Base-by-base conservation (phyloP, 2,329 filamentous ascomycete species). In the Magnaporthiopsis poae region DNA sequence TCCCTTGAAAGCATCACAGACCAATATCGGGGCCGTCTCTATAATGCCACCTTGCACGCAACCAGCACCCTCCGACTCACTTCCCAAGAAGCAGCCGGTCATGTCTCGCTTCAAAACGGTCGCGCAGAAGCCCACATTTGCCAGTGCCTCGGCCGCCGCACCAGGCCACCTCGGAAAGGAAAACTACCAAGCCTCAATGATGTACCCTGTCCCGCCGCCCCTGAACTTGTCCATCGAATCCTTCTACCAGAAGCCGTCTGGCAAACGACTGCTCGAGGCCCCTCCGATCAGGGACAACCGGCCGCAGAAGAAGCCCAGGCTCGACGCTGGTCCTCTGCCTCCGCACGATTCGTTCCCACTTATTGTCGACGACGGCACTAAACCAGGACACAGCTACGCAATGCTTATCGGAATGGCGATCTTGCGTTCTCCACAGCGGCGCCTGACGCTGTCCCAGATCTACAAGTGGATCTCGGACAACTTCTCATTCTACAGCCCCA, bases 401-500 rank as follows among this genome's bases (percentile, higher is more conserved):
- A 90, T 90, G 71, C 84, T 99, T 71, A 98, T 98, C 70, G 95
- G 91, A 74, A 97, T 97, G 93, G 92, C 95, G 65, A 97, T 99
- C 72, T 82, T 98, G 29, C 88, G 93, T 69, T 91, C 95, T 5
- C 89, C 90, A 15, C 87, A 89, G 68, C 88, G 92, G 68, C 89
- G 91, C 65, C 82, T 98, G 69, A 98, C 95, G 0, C 84, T 99
- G 25, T 88, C 92, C 33, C 92, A 97, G 77, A 99, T 99, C 71
- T 99, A 98, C 84, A 96, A 96, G 75, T 99, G 95, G 94, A 98
- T 99, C 72, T 96, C 92, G n/a, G 91, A 96, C 75, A 93, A 89
- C 25, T 98, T 90, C 75, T 88, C 86, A 5, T 97, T 94, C 78
- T 99, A 98, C 80, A 88, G 86, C 71, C 85, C 87, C 61, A 86